These are phyloP conservation scores for Xylaria sp. DNA, from an alignment of 2,329 filamentous ascomycete genomes.

Conservation along the genomic window DNA sequence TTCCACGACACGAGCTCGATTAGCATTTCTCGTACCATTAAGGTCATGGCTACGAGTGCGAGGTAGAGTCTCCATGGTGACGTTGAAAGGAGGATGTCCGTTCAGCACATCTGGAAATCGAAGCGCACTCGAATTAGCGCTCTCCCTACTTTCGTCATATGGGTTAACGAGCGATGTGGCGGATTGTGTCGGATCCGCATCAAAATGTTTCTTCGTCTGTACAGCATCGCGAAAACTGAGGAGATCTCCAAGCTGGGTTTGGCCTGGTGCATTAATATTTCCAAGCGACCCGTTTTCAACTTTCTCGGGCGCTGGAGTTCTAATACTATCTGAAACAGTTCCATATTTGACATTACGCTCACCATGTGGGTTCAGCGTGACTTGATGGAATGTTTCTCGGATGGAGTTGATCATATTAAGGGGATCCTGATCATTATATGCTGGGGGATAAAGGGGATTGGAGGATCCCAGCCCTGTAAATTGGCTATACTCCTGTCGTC, in stretches of 20 bases:
- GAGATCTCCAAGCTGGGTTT: neutral
- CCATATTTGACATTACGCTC: conserved; percentile 35
- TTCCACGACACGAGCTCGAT: neutral
- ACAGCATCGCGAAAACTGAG: neutral
- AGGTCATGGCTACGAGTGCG: neutral
- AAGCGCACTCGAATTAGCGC: neutral
- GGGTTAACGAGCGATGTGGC: neutral
- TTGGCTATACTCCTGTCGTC: conserved; percentile 12
- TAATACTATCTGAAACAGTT: conserved; percentile 23
- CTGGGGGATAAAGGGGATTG: neutral
- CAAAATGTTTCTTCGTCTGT: neutral
- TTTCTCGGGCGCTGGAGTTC: conserved; percentile 29
- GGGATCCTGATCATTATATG: neutral
- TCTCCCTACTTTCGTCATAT: neutral
- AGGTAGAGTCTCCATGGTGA: neutral
- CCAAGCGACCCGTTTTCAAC: neutral
- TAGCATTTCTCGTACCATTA: neutral
- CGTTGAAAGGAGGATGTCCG: neutral
- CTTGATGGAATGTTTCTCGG: conserved; percentile 41
- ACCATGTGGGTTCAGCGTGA: conserved; percentile 38
- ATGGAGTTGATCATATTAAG: conserved; percentile 10
- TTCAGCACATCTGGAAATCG: neutral
- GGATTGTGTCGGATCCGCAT: neutral
- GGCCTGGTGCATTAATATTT: neutral
- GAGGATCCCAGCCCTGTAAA: neutral